phyloP scores from a whole-genome alignment of 2,329 filamentous ascomycete genomes.

The Graphiopsis chlorocephala region DNA sequence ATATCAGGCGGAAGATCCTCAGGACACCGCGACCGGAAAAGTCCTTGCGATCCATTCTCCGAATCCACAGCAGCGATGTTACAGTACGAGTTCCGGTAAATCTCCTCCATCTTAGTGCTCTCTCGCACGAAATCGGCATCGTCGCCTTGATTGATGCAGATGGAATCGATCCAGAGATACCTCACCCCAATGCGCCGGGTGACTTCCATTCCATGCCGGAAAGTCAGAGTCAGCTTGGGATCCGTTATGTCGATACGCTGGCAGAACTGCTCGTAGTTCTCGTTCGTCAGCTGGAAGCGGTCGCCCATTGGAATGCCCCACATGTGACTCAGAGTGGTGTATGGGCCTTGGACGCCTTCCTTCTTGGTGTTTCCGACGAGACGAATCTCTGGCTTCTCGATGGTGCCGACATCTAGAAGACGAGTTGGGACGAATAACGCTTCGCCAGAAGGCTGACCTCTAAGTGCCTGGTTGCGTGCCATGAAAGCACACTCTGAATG shows the following conservation, averaged over 20 bases:
- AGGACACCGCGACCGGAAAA: not conserved
- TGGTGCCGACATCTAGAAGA: not conserved
- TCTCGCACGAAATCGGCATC: constrained; percentile 18
- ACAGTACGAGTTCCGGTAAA: not conserved
- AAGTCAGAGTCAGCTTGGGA: not conserved
- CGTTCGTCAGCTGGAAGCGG: not conserved
- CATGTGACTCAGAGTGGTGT: not conserved
- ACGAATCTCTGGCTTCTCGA: not conserved
- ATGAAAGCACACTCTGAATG: not conserved
- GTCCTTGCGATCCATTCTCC: constrained; percentile 4
- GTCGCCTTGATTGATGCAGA: constrained; percentile 20
- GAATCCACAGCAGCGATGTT: constrained; percentile 12
- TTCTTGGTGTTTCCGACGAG: not conserved
- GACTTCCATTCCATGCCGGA: constrained; percentile 8
- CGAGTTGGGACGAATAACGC: not conserved
- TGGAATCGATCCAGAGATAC: constrained; percentile 21
- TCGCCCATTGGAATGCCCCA: not conserved
- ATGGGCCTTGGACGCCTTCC: not conserved
- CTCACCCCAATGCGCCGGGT: not conserved
- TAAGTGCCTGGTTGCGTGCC: not conserved
- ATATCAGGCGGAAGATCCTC: not conserved
- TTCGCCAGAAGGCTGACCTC: not conserved
- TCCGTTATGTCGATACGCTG: not conserved
- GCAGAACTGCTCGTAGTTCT: constrained; percentile 1
- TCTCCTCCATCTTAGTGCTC: constrained; percentile 7